Percentiles rank a stretch among this genome's conserved stretches.
Conservation (phyloP, 805 yeast species). For the Lipomyces yamanashiensis region DNA sequence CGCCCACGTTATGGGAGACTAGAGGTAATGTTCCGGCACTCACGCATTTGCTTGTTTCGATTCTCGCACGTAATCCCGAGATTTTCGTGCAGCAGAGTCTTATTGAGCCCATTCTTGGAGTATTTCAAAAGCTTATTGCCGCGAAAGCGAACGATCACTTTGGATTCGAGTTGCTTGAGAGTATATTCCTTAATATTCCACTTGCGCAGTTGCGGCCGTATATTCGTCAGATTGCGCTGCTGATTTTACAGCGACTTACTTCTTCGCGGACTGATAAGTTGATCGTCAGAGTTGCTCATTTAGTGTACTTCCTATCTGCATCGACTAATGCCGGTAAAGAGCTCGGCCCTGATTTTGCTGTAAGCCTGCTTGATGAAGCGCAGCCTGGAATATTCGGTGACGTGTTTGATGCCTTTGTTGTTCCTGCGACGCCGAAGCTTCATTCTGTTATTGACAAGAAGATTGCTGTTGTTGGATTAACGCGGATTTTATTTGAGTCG, state of each 20-base stretch:
- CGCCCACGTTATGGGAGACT: conserved; percentile 93
- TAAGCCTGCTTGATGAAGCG: conserved; percentile 70
- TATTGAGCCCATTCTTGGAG: conserved; percentile 84
- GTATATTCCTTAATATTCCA: conserved; percentile 64
- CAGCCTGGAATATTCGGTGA: conserved; percentile 55
- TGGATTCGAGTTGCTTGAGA: conserved; percentile 84
- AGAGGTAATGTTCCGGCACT: conserved; percentile 94
- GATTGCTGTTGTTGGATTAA: conserved; percentile 55
- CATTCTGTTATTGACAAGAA: conserved; percentile 53
- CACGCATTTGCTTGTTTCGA: conserved; percentile 73
- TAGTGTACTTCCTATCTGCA: conserved; percentile 61
- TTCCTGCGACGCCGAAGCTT: conserved; percentile 46
- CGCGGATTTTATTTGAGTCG: conserved; percentile 50
- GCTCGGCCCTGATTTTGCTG: conserved; percentile 57
- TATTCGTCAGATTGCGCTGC: conserved; percentile 71
- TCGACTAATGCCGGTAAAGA: conserved; percentile 43
- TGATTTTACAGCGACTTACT: conserved; percentile 80
- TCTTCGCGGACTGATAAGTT: conserved; percentile 80
- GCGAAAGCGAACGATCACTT: conserved; percentile 78
- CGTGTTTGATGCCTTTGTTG: conserved; percentile 43
- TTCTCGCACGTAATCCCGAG: conserved; percentile 54
- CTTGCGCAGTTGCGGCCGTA: conserved; percentile 55
- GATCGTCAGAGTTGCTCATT: conserved; percentile 69
- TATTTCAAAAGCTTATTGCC: conserved; percentile 90
- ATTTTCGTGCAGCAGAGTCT: conserved; percentile 51